Percentiles rank a stretch among this genome's conserved stretches.
phyloP scores from a whole-genome alignment of 2,329 filamentous ascomycete genomes.

The Parasarocladium wereldwijsianum region DNA sequence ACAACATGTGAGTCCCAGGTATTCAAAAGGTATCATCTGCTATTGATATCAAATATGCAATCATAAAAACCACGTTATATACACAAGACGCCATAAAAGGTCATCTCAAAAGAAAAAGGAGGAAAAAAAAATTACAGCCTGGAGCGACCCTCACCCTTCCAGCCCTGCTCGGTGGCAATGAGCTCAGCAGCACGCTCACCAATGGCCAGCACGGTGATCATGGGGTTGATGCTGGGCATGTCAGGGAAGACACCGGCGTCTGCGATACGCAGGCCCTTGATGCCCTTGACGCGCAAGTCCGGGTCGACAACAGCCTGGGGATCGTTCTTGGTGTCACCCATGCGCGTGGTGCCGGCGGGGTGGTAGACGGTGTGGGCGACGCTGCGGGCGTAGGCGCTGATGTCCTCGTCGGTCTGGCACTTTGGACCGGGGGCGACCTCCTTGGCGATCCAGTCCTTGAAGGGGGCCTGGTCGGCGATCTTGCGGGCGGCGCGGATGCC shows the following conservation, averaged over 20 bases:
- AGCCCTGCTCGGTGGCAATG: constrained; percentile 52
- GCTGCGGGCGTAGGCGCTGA: constrained; percentile 67
- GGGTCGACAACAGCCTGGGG: constrained; percentile 67
- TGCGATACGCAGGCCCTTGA: constrained; percentile 63
- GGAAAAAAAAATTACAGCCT: constrained; percentile 17
- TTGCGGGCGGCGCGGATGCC: constrained; percentile 66
- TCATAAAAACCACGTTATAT: no score
- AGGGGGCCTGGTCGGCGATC: constrained; percentile 60
- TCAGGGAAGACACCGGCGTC: constrained; percentile 82
- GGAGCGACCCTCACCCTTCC: constrained; percentile 18
- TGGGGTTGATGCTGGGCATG: constrained; percentile 77
- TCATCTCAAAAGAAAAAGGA: not conserved
- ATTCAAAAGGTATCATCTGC: no score
- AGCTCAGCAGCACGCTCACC: constrained; percentile 77
- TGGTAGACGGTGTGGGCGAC: constrained; percentile 86
- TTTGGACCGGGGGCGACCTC: constrained; percentile 67
- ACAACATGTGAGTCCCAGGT: no score
- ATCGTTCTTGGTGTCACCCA: constrained; percentile 61
- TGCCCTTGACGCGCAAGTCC: constrained; percentile 54
- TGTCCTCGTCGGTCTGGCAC: constrained; percentile 61
- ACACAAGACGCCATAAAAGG: no score
- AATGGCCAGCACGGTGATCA: constrained; percentile 75
- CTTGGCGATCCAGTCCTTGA: constrained; percentile 69
- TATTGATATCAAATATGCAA: no score
- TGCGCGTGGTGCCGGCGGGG: constrained; percentile 78